Evolutionary conservation across 73 alveolate genomes (phyloP).

Genomic region (Blepharisma japonicum): DNA sequence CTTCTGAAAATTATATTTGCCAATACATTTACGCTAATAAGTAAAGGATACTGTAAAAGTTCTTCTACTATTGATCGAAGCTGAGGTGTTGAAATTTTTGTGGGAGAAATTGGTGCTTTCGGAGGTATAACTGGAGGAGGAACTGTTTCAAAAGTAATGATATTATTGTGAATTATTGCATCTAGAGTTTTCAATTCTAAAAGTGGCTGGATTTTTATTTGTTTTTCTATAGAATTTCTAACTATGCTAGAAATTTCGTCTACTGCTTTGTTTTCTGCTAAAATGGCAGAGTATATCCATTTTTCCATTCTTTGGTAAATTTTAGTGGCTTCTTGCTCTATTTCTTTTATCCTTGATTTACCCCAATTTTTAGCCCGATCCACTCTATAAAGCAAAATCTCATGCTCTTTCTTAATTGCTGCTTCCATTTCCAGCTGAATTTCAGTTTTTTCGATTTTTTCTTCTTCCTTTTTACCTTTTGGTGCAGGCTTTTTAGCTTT

Average conservation of each 20-base stretch:
- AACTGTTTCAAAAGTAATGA: not conserved
- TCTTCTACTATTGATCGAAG: too few relatives aligned
- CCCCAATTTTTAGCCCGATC: slow-evolving; percentile 88
- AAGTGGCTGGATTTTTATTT: slow-evolving; percentile 86
- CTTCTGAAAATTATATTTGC: too few relatives aligned
- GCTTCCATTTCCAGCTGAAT: slow-evolving; percentile 80
- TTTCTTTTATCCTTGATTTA: slow-evolving; percentile 64
- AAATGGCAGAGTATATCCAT: slow-evolving; percentile 89
- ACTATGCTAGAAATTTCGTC: slow-evolving; percentile 77
- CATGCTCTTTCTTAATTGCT: slow-evolving; percentile 85
- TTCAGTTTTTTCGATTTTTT: slow-evolving; percentile 60
- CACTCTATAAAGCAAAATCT: slow-evolving; percentile 84
- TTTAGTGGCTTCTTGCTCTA: slow-evolving; percentile 64
- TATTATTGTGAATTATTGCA: slow-evolving; percentile 16
- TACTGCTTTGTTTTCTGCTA: slow-evolving; percentile 95
- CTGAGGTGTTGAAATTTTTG: too few relatives aligned
- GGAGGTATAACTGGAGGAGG: not conserved
- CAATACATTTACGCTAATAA: too few relatives aligned
- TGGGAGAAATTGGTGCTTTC: too few relatives aligned
- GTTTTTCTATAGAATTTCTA: slow-evolving; percentile 88
- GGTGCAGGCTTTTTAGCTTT: slow-evolving; percentile 83
- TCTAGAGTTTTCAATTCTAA: slow-evolving; percentile 74
- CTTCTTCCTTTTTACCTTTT: slow-evolving; percentile 81
- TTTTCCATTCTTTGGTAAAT: slow-evolving; percentile 88
- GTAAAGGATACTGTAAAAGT: too few relatives aligned